Conservation (phyloP, 2,329 filamentous ascomycete species). For the Alternaria sp. region DNA sequence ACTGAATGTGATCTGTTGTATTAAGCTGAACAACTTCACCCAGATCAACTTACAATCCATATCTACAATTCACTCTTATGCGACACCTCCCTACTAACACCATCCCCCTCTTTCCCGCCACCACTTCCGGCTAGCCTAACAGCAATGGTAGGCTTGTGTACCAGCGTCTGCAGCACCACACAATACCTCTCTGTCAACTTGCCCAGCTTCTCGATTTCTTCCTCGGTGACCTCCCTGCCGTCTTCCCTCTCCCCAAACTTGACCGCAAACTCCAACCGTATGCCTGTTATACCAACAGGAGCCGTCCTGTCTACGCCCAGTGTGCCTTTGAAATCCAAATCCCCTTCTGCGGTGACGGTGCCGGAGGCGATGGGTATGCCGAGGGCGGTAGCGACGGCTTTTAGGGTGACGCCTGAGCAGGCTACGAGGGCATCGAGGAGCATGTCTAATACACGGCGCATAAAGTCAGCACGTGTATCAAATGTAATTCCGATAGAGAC, state of each 20-base stretch:
- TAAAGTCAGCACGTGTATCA: neutral
- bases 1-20: neutral
- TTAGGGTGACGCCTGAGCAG: slow-evolving; percentile 59
- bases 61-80: slow-evolving; percentile 4
- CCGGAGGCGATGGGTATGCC: slow-evolving; percentile 53
- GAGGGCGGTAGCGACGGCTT: slow-evolving; percentile 58
- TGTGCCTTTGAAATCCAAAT: slow-evolving; percentile 58
- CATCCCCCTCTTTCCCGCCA: slow-evolving; percentile 19
- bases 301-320: slow-evolving; percentile 56
- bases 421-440: slow-evolving; percentile 58
- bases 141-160: slow-evolving; percentile 38
- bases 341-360: slow-evolving; percentile 53
- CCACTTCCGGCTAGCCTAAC: slow-evolving; percentile 33
- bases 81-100: slow-evolving; percentile 1
- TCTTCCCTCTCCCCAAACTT: slow-evolving; percentile 43
- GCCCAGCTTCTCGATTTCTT: slow-evolving; percentile 54
- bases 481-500: neutral
- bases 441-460: slow-evolving; percentile 44
- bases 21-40: neutral
- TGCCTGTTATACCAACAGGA: slow-evolving; percentile 56
- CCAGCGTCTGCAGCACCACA: slow-evolving; percentile 48
- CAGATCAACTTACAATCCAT: neutral
- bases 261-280: slow-evolving; percentile 54
- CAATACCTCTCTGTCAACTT: slow-evolving; percentile 59
- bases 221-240: slow-evolving; percentile 48